Evolutionary conservation across 2,329 filamentous ascomycete species (phyloP).

Genomic region (Penicillium oxalicum): DNA sequence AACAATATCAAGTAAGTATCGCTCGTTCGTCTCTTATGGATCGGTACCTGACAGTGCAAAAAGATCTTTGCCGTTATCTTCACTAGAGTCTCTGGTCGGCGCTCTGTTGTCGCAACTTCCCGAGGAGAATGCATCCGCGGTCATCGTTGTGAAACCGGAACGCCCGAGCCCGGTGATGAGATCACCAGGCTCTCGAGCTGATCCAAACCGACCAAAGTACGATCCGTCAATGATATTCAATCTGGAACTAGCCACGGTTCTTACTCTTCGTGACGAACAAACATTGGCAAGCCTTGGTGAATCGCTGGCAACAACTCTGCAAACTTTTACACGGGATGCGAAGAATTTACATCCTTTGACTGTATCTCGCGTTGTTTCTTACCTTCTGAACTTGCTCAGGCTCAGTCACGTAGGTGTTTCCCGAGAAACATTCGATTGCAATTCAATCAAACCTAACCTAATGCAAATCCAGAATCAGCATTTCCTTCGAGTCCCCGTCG

Average conservation of each 20-base stretch:
- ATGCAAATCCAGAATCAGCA: conserved; percentile 62
- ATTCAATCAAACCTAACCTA: conserved; percentile 4
- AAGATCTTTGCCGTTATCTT: conserved; percentile 57
- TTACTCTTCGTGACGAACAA: conserved; percentile 69
- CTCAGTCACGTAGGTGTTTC: conserved; percentile 67
- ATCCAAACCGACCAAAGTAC: conserved; percentile 59
- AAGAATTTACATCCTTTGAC: conserved; percentile 74
- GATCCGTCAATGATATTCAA: conserved; percentile 83
- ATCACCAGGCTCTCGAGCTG: conserved; percentile 53
- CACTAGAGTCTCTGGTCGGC: conserved; percentile 59
- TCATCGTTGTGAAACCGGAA: conserved; percentile 89
- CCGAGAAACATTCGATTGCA: conserved; percentile 10
- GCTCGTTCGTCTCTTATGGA: neutral
- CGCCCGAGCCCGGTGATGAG: conserved; percentile 56
- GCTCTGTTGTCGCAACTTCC: conserved; percentile 78
- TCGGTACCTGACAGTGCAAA: conserved; percentile 9
- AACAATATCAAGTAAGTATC: conserved; percentile 67
- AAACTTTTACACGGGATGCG: conserved; percentile 73
- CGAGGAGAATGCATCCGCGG: conserved; percentile 70
- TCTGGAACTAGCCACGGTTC: conserved; percentile 80
- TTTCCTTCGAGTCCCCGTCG: conserved; percentile 83
- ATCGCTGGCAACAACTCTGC: conserved; percentile 71
- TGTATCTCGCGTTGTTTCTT: conserved; percentile 77
- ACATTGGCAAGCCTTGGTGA: conserved; percentile 70
- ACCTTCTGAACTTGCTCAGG: conserved; percentile 73